Base-by-base conservation (phyloP, 1,284 basidiomycete species). In the Tylopilus sp. region DNA sequence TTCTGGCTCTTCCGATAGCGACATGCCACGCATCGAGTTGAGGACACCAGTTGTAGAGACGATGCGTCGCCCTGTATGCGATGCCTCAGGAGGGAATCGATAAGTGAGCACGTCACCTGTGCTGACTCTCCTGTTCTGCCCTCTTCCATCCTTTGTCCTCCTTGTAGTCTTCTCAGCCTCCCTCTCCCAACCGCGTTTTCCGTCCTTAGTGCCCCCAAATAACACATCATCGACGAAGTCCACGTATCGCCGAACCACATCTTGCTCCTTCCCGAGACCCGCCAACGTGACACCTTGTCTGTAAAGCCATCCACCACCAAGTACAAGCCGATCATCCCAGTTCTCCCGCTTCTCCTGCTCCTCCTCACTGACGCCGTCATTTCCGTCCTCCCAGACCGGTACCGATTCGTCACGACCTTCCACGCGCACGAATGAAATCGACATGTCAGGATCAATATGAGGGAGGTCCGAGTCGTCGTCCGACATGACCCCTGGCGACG, bases 281-380 rank as follows among this genome's bases (percentile, higher is more conserved):
- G 66, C 67, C 15, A 86, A 68, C 31, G 59, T 71, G 43, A 91
- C 59, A 55, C 88, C 84, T 55, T 81, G 79, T 46, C 69, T 75
- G 61, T 94, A 94, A 38, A 92, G 63, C 84, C 86, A 91, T 4
- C 89, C 90, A 16, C 81, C 81, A 21, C 84, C 83, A 6, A 89
- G 70, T 0, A 89, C 82, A 6, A 91, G 75, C 18, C 81, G 73
- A 59, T 90, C 86, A 59, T 91, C 89, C 89, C 89, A 92, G 13
- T 75, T 69, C 53, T 85, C 83, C 37, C 76, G 74, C 63, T 81
- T 80, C 57, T 80, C 74, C 41, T 71, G 71, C 54, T 78, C 79
- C 50, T 78, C 80, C 46, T 76, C 65, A 29, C 55, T 61, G 21
- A 60, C 31, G 48, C 60, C 59, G 48, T 74, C 75, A n/a, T 80